Evolutionary conservation across 768 basidiomycete genomes (phyloP), one percentile per base, ranked within the genome.

Genomic region (Crassisporium funariophilum): DNA sequence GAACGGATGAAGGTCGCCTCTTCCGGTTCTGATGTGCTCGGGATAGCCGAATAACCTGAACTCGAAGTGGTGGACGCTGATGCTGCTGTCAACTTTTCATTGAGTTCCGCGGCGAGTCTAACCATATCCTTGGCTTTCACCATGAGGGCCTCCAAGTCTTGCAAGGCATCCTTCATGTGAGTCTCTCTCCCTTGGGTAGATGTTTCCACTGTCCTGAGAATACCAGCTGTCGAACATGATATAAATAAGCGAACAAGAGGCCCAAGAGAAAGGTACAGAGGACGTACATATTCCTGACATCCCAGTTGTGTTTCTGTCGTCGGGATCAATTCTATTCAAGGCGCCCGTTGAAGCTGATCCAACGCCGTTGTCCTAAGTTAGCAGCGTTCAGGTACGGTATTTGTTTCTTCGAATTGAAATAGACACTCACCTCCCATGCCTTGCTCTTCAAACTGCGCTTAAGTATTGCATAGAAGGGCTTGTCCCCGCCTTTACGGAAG

Each of bases 61-160:
- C 34, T 54, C 6, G 52, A 58, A 16, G 45, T 50, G 15, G 45
- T 54, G 20, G 62, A 47, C 11, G 58, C 49, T 6, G 66, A 46
- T 2, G 63, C 57, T 0, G 78, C 77, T 5, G 85, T 84, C 19
- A 97, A 74, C 52, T 82, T 88, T 46, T 89, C 82, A 59, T 91
- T 94, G 51, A 98, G 78, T 27, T 95, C 87, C 41, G 84, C 86
- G 2, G 95, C 94, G 17, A 98, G 76, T 22, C 80, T 80, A 46
- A 95, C 94, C 84, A 98, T 95, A 55, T 95, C 92, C 53, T 83
- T 86, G 1, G 94, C 93, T 61, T 95, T 90, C 38, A 86, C 74
- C 88, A 90, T 94, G 36, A 98, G 69, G 0, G 86, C 87, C 61
- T 98, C 92, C 24, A 98, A 77, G 59, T 98, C 97, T 54, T 83